These are phyloP conservation scores for Fusarium paranaense DNA, from an alignment of 2,329 filamentous ascomycete species.

Conservation along the genomic window DNA sequence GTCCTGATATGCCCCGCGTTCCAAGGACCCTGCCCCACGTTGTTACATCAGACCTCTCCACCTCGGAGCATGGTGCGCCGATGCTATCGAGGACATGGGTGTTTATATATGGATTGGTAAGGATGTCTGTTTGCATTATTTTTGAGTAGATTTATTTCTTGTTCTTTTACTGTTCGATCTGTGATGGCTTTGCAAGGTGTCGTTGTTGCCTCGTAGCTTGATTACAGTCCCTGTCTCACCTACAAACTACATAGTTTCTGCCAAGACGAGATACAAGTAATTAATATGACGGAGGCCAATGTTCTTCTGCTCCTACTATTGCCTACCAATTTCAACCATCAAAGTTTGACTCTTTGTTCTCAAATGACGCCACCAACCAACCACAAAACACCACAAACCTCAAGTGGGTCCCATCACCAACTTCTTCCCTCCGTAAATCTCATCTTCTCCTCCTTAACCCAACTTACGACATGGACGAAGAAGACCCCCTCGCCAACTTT, in stretches of 20 bases:
- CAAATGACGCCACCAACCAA: slow-evolving; percentile 5
- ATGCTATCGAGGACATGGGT: background rate
- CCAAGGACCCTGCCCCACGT: slow-evolving; percentile 35
- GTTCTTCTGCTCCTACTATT: background rate
- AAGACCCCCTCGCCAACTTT: slow-evolving; percentile 47
- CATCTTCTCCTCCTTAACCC: background rate
- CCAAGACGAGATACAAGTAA: background rate
- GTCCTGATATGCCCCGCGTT: slow-evolving; percentile 38
- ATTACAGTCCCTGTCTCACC: background rate
- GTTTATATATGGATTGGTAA: background rate
- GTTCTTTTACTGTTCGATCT: background rate
- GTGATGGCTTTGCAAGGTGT: background rate
- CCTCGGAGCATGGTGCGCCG: background rate
- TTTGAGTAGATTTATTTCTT: background rate
- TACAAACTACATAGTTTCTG: background rate
- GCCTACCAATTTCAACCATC: background rate
- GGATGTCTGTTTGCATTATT: background rate
- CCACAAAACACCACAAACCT: slow-evolving; percentile 12
- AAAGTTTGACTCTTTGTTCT: background rate
- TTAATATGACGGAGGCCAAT: background rate
- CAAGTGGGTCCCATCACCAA: slow-evolving; percentile 35
- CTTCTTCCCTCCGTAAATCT: slow-evolving; percentile 20
- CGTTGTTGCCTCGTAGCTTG: background rate
- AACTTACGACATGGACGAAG: slow-evolving; percentile 44
- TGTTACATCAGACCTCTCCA: slow-evolving; percentile 41